Conservation (phyloP, 192 early-diverging fungal genomes). For the Blastocladiella britannica region DNA sequence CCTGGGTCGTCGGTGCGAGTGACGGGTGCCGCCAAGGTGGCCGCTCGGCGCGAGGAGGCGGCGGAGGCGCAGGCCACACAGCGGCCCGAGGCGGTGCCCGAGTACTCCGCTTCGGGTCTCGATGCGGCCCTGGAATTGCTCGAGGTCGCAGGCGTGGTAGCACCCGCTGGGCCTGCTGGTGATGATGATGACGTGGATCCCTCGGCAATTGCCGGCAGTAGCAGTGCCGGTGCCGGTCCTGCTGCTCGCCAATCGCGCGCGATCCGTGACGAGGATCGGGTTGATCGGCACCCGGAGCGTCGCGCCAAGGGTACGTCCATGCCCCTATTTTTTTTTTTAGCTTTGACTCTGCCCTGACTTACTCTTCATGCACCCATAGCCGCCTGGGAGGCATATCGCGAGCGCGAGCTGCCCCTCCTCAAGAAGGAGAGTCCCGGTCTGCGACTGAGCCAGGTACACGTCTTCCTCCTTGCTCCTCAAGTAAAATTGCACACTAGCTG, state of each 20-base stretch:
- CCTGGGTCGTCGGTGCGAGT: constrained; percentile 1
- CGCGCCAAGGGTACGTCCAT: constrained; percentile 32
- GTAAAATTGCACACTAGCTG: too few species aligned
- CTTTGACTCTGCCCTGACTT: not conserved
- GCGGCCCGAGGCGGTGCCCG: constrained; percentile 31
- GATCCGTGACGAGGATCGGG: constrained; percentile 20
- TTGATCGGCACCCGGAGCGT: constrained; percentile 79
- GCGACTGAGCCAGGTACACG: constrained; percentile 35
- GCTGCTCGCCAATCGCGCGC: too few species aligned
- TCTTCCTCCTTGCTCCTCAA: too few species aligned
- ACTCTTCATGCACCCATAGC: constrained; percentile 10
- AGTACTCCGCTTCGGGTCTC: constrained; percentile 57
- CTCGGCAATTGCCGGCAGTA: too few species aligned
- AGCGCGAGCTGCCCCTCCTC: constrained; percentile 46
- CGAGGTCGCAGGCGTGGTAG: constrained; percentile 19
- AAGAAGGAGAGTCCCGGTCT: constrained; percentile 62
- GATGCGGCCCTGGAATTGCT: constrained; percentile 71
- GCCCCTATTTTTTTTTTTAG: not conserved
- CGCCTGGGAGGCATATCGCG: constrained; percentile 44
- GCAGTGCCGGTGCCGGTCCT: too few species aligned
- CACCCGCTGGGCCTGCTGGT: too few species aligned
- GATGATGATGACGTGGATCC: too few species aligned
- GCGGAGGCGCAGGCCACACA: constrained; percentile 18
- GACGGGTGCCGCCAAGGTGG: constrained; percentile 17
- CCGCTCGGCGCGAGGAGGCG: constrained; percentile 28